A percentile compares a stretch with the other conserved stretches of the same genome.
Conservation (phyloP, 345 rosid genomes). For the Physaria fendleri region DNA sequence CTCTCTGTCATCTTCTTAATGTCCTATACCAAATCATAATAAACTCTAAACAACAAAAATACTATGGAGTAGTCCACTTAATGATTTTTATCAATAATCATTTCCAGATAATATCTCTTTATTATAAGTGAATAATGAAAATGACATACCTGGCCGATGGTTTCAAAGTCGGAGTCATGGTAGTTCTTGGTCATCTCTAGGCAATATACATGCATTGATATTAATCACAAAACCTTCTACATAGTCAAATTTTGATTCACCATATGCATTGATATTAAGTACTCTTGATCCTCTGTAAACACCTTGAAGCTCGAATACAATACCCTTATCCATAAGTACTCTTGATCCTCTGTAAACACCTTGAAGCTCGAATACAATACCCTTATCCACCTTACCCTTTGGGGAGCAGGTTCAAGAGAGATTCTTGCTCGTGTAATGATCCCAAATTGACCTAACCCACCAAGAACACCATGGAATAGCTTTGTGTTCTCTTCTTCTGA, state of each 20-base stretch:
- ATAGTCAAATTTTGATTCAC: conserved; percentile 65
- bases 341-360: too few relatives aligned
- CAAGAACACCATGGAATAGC: conserved; percentile 84
- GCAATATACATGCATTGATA: too few relatives aligned
- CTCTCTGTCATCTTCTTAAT: conserved; percentile 44
- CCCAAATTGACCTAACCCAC: conserved; percentile 97
- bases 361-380: too few relatives aligned
- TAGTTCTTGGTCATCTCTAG: conserved; percentile 90
- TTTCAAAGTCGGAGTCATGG: conserved; percentile 44
- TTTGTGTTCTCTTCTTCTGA: conserved; percentile 58
- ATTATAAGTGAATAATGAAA: neutral
- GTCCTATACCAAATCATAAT: conserved; percentile 24
- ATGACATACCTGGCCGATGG: conserved; percentile 66
- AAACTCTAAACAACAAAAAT: conserved; percentile 33
- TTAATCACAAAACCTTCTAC: conserved; percentile 97
- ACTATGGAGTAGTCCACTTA: conserved; percentile 27
- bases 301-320: conserved; percentile 67
- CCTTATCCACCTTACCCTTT: too few relatives aligned
- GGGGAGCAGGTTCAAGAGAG: conserved; percentile 81
- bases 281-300: conserved; percentile 80
- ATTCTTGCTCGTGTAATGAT: conserved; percentile 95
- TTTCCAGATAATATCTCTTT: neutral
- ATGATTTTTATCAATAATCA: too few relatives aligned
- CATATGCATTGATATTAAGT: conserved; percentile 68
- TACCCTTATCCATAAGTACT: conserved; percentile 95